These are phyloP conservation scores for Syncephalis fuscata DNA, from an alignment of 371 early-diverging fungal genomes.

Conservation along the genomic window DNA sequence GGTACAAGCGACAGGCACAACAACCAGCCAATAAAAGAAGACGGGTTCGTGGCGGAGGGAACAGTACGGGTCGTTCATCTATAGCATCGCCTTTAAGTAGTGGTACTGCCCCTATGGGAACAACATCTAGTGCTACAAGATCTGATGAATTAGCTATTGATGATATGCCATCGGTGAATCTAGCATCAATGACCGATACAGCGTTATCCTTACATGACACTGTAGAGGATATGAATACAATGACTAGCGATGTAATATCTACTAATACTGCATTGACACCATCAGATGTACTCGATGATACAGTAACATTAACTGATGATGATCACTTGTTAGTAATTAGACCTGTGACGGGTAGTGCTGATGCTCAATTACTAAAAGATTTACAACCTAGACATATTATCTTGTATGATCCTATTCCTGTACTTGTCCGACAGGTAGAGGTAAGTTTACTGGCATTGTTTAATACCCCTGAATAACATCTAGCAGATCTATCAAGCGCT, in stretches of 20 bases:
- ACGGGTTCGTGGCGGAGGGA: conserved; percentile 54
- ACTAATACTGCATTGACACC: conserved; percentile 1
- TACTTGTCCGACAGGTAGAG: conserved; percentile 80
- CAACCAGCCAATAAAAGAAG: conserved; percentile 58
- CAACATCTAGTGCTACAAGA: conserved; percentile 4
- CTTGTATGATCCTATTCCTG: conserved; percentile 78
- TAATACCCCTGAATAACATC: not conserved
- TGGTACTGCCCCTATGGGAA: too few species aligned
- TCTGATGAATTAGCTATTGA: not conserved
- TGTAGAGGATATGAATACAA: too few species aligned
- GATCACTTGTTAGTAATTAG: conserved; percentile 28
- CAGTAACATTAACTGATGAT: too few species aligned
- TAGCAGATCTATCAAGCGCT: conserved; percentile 37
- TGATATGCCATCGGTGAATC: not conserved
- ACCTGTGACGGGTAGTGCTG: conserved; percentile 32
- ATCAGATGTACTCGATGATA: conserved; percentile 1
- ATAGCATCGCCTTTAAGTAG: too few species aligned
- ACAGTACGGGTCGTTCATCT: conserved; percentile 15
- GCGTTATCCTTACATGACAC: too few species aligned
- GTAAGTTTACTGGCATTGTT: conserved; percentile 4
- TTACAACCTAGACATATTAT: conserved; percentile 66
- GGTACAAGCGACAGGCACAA: not conserved
- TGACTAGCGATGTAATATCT: not conserved
- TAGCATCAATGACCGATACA: not conserved
- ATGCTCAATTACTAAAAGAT: conserved; percentile 35